phyloP scores from a whole-genome alignment of 2,329 filamentous ascomycete genomes.

The Gaeumannomyces sp. region DNA sequence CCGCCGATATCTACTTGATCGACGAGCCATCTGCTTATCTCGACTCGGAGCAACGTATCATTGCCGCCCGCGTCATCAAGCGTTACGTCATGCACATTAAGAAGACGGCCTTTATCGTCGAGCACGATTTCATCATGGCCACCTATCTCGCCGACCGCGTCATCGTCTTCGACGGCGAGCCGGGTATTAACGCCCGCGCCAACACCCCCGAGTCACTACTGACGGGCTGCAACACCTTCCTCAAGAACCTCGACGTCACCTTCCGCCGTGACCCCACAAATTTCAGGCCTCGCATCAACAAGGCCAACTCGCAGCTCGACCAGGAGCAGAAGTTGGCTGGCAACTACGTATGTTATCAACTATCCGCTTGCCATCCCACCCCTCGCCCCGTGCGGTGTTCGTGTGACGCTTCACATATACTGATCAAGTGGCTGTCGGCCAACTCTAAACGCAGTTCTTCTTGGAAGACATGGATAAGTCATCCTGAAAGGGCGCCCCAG shows the following conservation, averaged over 20 bases:
- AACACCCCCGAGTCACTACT: constrained; percentile 87
- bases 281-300: constrained; percentile 97
- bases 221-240: constrained; percentile 92
- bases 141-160: constrained; percentile 75
- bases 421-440: not conserved
- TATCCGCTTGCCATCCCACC: not conserved
- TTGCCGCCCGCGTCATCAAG: constrained; percentile 96
- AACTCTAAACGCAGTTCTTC: constrained; percentile 64
- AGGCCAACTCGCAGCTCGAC: constrained; percentile 89
- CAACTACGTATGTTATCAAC: constrained; percentile 68
- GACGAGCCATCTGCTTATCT: constrained; percentile 97
- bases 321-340: constrained; percentile 92
- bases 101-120: constrained; percentile 98
- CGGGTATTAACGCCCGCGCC: constrained; percentile 80
- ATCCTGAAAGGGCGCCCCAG: constrained; percentile 56
- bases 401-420: constrained; percentile 10
- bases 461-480: constrained; percentile 64
- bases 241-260: constrained; percentile 95
- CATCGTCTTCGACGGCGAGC: constrained; percentile 95
- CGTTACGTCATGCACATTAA: constrained; percentile 99
- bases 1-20: constrained; percentile 96
- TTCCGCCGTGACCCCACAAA: constrained; percentile 97
- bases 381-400: not conserved
- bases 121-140: constrained; percentile 99
- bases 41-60: constrained; percentile 98